Evolutionary conservation across 371 early-diverging fungal genomes (phyloP).

Genomic region (Actinomortierella ambigua): DNA sequence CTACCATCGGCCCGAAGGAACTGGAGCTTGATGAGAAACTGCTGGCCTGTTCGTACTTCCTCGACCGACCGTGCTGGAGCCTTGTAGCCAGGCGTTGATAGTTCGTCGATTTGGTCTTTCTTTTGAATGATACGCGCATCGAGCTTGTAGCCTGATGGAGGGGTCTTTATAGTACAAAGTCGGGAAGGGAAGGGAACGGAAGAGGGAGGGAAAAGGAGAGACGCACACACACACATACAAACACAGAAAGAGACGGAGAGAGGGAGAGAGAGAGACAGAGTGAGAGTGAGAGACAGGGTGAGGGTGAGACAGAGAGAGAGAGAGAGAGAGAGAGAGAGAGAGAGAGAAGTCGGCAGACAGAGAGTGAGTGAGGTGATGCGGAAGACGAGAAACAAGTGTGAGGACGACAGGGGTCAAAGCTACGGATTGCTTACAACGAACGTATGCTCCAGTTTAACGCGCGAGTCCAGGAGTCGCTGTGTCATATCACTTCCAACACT

Average conservation of each 20-base stretch:
- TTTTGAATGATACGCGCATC: constrained; percentile 40
- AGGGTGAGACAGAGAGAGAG: not conserved
- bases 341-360: not conserved
- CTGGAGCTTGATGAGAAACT: constrained; percentile 43
- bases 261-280: not conserved
- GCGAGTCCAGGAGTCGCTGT: no score
- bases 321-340: not conserved
- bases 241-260: not conserved
- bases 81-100: constrained; percentile 15
- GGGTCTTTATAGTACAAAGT: constrained; percentile 1
- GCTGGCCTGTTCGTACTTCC: constrained; percentile 39
- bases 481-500: not conserved
- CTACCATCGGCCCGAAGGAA: constrained; percentile 9
- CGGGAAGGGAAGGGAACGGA: not conserved
- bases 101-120: constrained; percentile 41
- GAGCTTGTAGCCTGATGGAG: constrained; percentile 16
- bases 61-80: constrained; percentile 24
- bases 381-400: not conserved
- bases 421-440: not conserved
- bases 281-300: not conserved
- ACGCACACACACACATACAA: not conserved
- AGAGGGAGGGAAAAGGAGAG: not conserved
- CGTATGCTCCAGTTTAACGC: no score
- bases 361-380: not conserved
- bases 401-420: not conserved